These are phyloP conservation scores for Ophiorrhiza pumila DNA, from an alignment of 257 asterid species.

Conservation along the genomic window DNA sequence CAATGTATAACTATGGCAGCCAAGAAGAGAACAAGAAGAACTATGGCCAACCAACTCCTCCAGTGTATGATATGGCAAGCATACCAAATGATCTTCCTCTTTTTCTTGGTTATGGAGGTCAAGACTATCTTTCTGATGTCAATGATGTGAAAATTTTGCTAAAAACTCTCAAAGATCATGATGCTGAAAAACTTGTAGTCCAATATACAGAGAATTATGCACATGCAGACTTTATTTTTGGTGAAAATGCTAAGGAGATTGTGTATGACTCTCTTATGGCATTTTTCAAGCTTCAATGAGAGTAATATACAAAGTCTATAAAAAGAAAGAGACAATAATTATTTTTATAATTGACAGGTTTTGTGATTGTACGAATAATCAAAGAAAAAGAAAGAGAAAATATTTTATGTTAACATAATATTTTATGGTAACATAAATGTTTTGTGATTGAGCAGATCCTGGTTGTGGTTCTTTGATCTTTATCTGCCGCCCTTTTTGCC, in stretches of 20 bases:
- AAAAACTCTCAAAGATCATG: constrained; percentile 32
- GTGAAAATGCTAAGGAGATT: constrained; percentile 44
- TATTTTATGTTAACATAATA: no score
- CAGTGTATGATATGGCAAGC: constrained; percentile 41
- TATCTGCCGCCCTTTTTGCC: no score
- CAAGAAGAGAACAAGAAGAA: constrained; percentile 42
- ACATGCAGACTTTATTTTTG: constrained; percentile 59
- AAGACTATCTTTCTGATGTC: constrained; percentile 50
- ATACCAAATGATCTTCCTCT: constrained; percentile 53
- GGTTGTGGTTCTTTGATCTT: no score
- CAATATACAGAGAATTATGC: constrained; percentile 46
- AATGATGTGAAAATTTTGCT: constrained; percentile 44
- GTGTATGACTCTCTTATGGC: constrained; percentile 56
- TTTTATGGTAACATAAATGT: no score
- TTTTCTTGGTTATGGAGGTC: constrained; percentile 57
- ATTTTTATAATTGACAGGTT: no score
- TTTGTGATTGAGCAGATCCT: no score
- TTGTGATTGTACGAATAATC: no score
- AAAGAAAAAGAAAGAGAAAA: no score
- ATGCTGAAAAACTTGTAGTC: constrained; percentile 36
- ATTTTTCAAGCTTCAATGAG: constrained; percentile 39
- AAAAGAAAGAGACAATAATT: no score
- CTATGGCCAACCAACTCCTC: constrained; percentile 54
- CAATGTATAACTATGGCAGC: constrained; percentile 57
- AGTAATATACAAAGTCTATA: no score